These are phyloP conservation scores for Ascomycota sp. DNA, from an alignment of 2,329 filamentous ascomycete genomes.

Conservation along the genomic window DNA sequence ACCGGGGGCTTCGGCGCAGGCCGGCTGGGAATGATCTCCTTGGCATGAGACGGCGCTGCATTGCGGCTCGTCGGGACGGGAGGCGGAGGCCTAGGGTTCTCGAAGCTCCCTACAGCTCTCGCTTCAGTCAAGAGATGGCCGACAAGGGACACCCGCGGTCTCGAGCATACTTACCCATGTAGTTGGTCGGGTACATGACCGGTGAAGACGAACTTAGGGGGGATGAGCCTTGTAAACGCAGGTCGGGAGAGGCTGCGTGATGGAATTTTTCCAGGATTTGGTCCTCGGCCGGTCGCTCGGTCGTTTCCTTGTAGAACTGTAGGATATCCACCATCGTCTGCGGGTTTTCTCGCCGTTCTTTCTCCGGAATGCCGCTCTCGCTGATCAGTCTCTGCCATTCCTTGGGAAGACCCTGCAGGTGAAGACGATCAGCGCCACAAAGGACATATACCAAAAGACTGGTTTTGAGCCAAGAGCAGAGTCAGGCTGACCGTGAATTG, in stretches of 20 bases:
- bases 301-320: conserved; percentile 89
- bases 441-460: neutral
- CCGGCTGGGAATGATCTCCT: conserved; percentile 50
- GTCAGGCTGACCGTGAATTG: conserved; percentile 63
- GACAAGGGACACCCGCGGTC: conserved; percentile 28
- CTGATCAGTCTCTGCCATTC: conserved; percentile 94
- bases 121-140: too few species aligned
- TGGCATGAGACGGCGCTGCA: conserved; percentile 17
- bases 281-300: conserved; percentile 57
- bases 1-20: conserved; percentile 74
- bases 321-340: conserved; percentile 91
- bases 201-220: conserved; percentile 25
- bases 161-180: conserved; percentile 34
- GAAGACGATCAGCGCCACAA: conserved; percentile 2
- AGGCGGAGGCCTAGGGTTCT: conserved; percentile 83
- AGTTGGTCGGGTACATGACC: conserved; percentile 30
- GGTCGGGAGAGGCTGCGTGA: conserved; percentile 44
- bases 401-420: conserved; percentile 63
- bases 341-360: conserved; percentile 85
- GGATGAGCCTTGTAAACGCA: conserved; percentile 20
- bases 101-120: conserved; percentile 49
- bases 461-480: conserved; percentile 1
- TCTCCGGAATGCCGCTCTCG: conserved; percentile 87
- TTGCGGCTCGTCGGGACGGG: conserved; percentile 46
- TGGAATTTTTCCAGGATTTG: conserved; percentile 92